Percentiles rank a stretch among this genome's conserved stretches.
phyloP scores from a whole-genome alignment of 2,329 filamentous ascomycete genomes.

The Ophiostoma pallidulum region DNA sequence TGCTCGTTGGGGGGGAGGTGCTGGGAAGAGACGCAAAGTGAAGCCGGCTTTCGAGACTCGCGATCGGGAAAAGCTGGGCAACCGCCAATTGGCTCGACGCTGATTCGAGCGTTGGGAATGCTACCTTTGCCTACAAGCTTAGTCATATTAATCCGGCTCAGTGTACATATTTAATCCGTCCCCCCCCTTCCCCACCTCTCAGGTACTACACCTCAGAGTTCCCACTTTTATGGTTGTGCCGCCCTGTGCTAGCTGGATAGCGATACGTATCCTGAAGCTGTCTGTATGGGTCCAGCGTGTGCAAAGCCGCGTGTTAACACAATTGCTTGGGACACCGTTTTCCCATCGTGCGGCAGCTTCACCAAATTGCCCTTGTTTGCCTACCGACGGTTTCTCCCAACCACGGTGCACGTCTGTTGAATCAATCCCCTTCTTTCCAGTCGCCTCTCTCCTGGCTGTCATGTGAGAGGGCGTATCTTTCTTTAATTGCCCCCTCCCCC shows the following conservation, averaged over 20 bases:
- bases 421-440: background rate
- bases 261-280: slow-evolving; percentile 16
- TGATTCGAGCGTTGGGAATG: slow-evolving; percentile 4
- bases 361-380: background rate
- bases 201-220: too few species aligned
- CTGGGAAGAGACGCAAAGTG: background rate
- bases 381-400: background rate
- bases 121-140: slow-evolving; percentile 2
- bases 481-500: too few species aligned
- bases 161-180: background rate
- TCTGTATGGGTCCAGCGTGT: too few species aligned
- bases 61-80: slow-evolving; percentile 1
- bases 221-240: too few species aligned
- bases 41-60: background rate
- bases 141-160: slow-evolving; percentile 6
- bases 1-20: background rate
- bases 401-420: background rate
- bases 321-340: slow-evolving; percentile 14
- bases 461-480: background rate
- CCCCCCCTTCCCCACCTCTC: background rate
- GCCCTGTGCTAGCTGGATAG: background rate
- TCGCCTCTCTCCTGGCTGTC: background rate
- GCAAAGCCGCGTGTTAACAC: slow-evolving; percentile 8
- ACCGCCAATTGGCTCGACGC: slow-evolving; percentile 5
- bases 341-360: slow-evolving; percentile 15